Conservation (phyloP, 2,329 filamentous ascomycete species). For the Cercospora zeina region DNA sequence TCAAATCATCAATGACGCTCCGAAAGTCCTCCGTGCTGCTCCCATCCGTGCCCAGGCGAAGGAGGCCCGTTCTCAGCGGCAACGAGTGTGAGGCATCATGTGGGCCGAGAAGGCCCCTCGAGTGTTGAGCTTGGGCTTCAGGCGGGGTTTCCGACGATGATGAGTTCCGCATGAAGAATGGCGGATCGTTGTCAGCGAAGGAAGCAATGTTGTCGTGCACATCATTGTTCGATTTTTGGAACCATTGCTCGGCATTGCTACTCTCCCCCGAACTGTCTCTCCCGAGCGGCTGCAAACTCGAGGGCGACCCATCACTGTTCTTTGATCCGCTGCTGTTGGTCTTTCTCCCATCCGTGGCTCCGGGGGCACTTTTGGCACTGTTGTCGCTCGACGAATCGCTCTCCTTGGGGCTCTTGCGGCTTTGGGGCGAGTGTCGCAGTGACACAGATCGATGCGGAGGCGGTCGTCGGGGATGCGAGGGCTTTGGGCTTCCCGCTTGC, state of each 20-base stretch:
- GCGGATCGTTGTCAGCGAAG: conserved; percentile 48
- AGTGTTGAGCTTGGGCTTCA: conserved; percentile 29
- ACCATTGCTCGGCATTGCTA: conserved; percentile 55
- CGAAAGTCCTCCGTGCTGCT: conserved; percentile 74
- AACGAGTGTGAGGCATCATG: conserved; percentile 28
- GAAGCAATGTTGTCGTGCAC: conserved; percentile 43
- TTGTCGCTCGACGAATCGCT: conserved; percentile 31
- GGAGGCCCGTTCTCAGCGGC: conserved; percentile 41
- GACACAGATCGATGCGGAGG: conserved; percentile 51
- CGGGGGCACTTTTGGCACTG: conserved; percentile 13
- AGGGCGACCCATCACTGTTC: conserved; percentile 40
- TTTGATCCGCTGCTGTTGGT: conserved; percentile 16
- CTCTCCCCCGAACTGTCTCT: conserved; percentile 53
- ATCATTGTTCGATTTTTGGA: conserved; percentile 54
- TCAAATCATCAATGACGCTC: conserved; percentile 84
- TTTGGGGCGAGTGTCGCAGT: conserved; percentile 41
- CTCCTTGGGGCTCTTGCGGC: conserved; percentile 17
- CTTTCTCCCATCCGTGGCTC: conserved; percentile 11
- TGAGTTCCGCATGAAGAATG: conserved; percentile 44
- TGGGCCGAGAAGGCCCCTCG: conserved; percentile 17
- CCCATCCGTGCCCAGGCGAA: conserved; percentile 47
- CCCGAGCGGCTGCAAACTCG: conserved; percentile 43
- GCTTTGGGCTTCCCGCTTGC: conserved; percentile 16
- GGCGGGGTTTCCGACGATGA: conserved; percentile 49
- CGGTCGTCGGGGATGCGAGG: conserved; percentile 41